phyloP scores from a whole-genome alignment of 2,329 filamentous ascomycete species.

The Fusarium scirpi region DNA sequence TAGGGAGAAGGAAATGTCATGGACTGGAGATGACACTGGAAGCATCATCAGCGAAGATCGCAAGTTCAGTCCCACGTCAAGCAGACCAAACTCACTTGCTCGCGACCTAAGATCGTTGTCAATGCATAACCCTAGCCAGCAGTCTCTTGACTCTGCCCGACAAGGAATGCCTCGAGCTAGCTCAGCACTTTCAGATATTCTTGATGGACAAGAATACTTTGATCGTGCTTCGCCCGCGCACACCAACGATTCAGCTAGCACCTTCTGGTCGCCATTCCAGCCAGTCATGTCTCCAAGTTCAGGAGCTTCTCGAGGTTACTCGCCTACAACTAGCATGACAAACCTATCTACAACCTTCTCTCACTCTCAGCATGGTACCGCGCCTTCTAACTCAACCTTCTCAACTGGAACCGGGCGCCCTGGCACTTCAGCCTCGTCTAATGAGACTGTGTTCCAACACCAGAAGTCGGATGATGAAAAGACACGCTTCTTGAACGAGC shows the following conservation, averaged over 20 bases:
- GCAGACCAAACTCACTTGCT: constrained; percentile 64
- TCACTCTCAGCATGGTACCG: constrained; percentile 55
- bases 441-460: constrained; percentile 74
- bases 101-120: constrained; percentile 70
- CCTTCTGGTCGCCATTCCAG: constrained; percentile 91
- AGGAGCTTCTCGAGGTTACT: constrained; percentile 68
- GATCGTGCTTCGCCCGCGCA: constrained; percentile 75
- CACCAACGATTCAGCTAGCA: constrained; percentile 79
- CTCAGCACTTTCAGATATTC: constrained; percentile 71
- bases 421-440: constrained; percentile 74
- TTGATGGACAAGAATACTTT: constrained; percentile 79
- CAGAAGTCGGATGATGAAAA: constrained; percentile 76
- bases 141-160: constrained; percentile 77
- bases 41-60: constrained; percentile 68
- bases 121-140: constrained; percentile 73
- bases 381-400: constrained; percentile 60
- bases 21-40: constrained; percentile 61
- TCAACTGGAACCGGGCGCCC: constrained; percentile 67
- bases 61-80: constrained; percentile 56
- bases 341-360: constrained; percentile 67
- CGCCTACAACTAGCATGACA: constrained; percentile 70
- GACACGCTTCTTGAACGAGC: constrained; percentile 78
- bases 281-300: constrained; percentile 73
- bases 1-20: constrained; percentile 61
- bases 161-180: constrained; percentile 70